phyloP scores from a whole-genome alignment of 768 basidiomycete species.

The Lactarius sanguifluus region DNA sequence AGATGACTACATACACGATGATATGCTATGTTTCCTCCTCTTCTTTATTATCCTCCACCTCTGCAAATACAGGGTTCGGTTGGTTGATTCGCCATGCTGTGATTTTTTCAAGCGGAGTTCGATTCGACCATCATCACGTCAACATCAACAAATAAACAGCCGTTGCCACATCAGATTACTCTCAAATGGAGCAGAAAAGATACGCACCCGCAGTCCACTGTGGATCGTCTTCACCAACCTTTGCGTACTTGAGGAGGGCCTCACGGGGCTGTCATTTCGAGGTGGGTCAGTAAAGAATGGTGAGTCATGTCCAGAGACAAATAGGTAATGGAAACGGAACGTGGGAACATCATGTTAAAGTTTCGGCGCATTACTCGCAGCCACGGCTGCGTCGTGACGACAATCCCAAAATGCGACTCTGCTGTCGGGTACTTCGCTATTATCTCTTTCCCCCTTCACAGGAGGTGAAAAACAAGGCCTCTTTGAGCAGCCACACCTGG shows the following conservation, averaged over 20 bases:
- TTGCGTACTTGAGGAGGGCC: constrained; percentile 92
- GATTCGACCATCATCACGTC: constrained; percentile 39
- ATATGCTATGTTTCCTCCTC: constrained; percentile 40
- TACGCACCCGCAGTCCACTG: constrained; percentile 81
- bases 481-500: background rate
- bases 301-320: constrained; percentile 15
- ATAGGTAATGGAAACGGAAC: constrained; percentile 15
- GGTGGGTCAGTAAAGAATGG: background rate
- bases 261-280: constrained; percentile 76
- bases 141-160: constrained; percentile 44
- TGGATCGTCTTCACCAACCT: constrained; percentile 71
- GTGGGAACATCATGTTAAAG: constrained; percentile 25
- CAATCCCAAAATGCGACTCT: constrained; percentile 24
- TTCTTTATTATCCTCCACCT: constrained; percentile 54
- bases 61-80: constrained; percentile 81
- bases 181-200: constrained; percentile 7
- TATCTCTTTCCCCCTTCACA: background rate
- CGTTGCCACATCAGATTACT: constrained; percentile 33
- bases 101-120: constrained; percentile 40
- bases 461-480: constrained; percentile 7
- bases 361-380: constrained; percentile 19
- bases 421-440: background rate
- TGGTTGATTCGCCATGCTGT: constrained; percentile 86
- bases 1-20: constrained; percentile 21
- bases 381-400: constrained; percentile 25